Evolutionary conservation across 179 eudicot species (phyloP), one percentile per base, ranked within the genome.

Genomic region (Camellia oleifera): DNA sequence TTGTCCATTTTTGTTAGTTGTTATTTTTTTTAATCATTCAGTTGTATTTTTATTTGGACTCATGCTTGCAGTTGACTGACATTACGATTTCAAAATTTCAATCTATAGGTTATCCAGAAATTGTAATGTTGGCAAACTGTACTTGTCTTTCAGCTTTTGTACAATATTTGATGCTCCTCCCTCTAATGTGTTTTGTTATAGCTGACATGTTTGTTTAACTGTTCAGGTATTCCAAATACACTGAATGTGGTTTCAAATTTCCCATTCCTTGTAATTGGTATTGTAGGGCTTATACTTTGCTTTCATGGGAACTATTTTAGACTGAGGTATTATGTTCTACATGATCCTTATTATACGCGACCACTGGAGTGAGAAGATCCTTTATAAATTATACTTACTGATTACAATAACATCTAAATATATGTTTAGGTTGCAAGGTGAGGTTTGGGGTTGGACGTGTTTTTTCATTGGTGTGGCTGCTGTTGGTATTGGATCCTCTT

Each of bases 401-500:
- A 17, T 66, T 11, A 56, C 61, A 50, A 14, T 60, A 9, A 11
- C 77, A 7, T 66, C 26, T 80, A 53, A 10, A 26, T 82, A 20
- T 20, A 83, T 72, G 56, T 76, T 62, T 81, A 94, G 99, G 85
- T 83, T 94, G 90, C 89, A 83, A 79, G 99, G 99, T 80, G 99
- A 95, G 89, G 81, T 94, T 72, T 94, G 91, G 89, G 99, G 99
- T 5, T 95, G 99, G 99, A 87, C 91, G 15, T 86, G 83, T 70
- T 95, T 95, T 82, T 94, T 84, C 84, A 83, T 92, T 82, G 99
- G 99, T 44, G 94, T 95, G 69, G 88, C 97, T 60, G 98, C 98
- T 71, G 97, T 94, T 82, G 98, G 82, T 81, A 72, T 95, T 82
- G 99, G 99, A 67, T 95, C 99, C 32, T 86, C 98, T 79, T 95